Percentiles rank a stretch among this genome's conserved stretches.
phyloP scores from a whole-genome alignment of 176 grass and related monocot genomes.

The Raddia distichophylla region DNA sequence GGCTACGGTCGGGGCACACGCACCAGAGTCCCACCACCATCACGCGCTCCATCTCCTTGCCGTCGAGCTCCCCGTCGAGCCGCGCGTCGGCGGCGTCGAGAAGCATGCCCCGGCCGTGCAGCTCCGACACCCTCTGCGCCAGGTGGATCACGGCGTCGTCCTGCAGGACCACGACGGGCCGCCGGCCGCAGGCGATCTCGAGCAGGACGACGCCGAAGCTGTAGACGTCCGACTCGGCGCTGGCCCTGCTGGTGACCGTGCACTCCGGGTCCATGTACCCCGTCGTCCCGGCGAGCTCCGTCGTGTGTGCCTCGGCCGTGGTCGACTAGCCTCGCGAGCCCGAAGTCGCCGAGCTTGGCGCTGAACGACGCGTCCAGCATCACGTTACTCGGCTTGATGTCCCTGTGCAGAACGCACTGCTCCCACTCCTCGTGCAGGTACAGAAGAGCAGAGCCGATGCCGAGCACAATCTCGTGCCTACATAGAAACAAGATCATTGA shows the following conservation, averaged over 20 bases:
- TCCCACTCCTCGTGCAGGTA: slow-evolving; percentile 37
- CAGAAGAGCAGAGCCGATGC: background rate
- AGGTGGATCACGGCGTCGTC: background rate
- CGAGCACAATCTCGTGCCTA: slow-evolving; percentile 40
- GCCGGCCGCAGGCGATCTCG: slow-evolving; percentile 18
- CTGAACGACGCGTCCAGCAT: slow-evolving; percentile 27
- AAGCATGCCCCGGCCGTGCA: background rate
- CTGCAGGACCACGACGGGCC: background rate
- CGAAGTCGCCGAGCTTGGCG: slow-evolving; percentile 44
- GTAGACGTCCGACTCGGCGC: slow-evolving; percentile 30
- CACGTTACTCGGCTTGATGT: slow-evolving; percentile 49
- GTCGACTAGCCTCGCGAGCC: slow-evolving; percentile 32
- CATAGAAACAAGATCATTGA: no score
- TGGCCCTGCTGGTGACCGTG: background rate
- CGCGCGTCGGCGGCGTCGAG: slow-evolving; percentile 22
- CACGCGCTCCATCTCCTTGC: slow-evolving; percentile 11
- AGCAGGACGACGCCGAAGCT: slow-evolving; percentile 36
- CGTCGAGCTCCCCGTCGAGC: background rate
- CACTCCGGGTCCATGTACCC: background rate
- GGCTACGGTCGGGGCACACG: slow-evolving; percentile 4
- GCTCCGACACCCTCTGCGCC: slow-evolving; percentile 23
- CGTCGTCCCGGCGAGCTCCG: background rate
- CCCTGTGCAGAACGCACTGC: slow-evolving; percentile 22
- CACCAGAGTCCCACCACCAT: background rate
- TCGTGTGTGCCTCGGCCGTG: no score